Percentiles rank a stretch among this genome's conserved stretches.
phyloP scores from a whole-genome alignment of 257 asterid species.

The Scutellaria barbata region DNA sequence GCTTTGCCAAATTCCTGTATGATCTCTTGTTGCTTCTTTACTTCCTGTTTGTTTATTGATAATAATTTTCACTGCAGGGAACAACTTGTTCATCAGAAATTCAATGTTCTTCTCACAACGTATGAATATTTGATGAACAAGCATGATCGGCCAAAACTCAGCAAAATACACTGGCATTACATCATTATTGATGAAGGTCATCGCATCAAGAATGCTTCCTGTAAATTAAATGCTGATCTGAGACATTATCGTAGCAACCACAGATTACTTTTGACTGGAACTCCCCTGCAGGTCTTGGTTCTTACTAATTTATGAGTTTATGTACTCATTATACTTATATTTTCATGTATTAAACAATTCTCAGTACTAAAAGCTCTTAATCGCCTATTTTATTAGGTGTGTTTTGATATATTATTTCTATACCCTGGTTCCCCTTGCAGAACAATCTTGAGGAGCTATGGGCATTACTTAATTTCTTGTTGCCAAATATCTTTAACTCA shows the following conservation, averaged over 20 bases:
- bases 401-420: slow-evolving; percentile 27
- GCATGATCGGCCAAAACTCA: slow-evolving; percentile 95
- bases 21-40: slow-evolving; percentile 21
- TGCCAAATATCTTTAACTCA: slow-evolving; percentile 97
- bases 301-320: slow-evolving; percentile 24
- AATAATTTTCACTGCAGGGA: slow-evolving; percentile 69
- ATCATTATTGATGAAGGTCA: slow-evolving; percentile 98
- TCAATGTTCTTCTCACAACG: slow-evolving; percentile 94
- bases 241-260: slow-evolving; percentile 95
- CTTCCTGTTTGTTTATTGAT: slow-evolving; percentile 32
- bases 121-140: slow-evolving; percentile 99
- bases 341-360: slow-evolving; percentile 25
- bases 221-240: slow-evolving; percentile 98
- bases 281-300: slow-evolving; percentile 86
- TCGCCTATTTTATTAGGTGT: slow-evolving; percentile 25
- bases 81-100: slow-evolving; percentile 86
- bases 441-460: slow-evolving; percentile 99
- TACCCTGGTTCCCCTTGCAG: slow-evolving; percentile 49
- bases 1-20: slow-evolving; percentile 30
- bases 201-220: slow-evolving; percentile 99
- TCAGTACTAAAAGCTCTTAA: slow-evolving; percentile 1
- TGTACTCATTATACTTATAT: slow-evolving; percentile 9
- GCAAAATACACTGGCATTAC: slow-evolving; percentile 96
- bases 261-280: slow-evolving; percentile 96
- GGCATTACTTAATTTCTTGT: slow-evolving; percentile 97